Conservation (phyloP, 129 eudicot genomes). For the Tagetes erecta region DNA sequence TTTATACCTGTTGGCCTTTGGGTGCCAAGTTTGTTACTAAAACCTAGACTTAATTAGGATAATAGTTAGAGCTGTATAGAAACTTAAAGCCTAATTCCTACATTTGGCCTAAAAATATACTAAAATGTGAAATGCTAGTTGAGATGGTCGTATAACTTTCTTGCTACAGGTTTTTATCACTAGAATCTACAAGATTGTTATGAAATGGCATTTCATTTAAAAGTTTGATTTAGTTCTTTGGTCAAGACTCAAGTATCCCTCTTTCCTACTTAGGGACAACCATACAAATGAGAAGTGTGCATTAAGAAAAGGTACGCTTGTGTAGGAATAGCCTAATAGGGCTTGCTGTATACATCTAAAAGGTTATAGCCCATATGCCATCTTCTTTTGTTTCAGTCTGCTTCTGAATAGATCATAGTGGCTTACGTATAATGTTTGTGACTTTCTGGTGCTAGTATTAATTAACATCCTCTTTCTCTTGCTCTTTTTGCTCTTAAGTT, state of each 20-base stretch:
- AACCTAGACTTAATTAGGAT: neutral
- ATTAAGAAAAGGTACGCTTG: conserved; percentile 7
- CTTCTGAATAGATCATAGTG: neutral
- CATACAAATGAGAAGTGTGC: conserved; percentile 8
- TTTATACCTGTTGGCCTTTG: conserved; percentile 1
- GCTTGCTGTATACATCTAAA: conserved; percentile 4
- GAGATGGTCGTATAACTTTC: neutral
- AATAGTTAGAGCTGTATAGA: conserved; percentile 2
- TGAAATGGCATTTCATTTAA: neutral
- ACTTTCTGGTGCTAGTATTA: conserved; percentile 5
- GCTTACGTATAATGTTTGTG: conserved; percentile 9
- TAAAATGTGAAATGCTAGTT: neutral
- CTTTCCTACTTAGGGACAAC: neutral
- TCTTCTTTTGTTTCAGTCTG: neutral
- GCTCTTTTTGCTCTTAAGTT: conserved; percentile 11
- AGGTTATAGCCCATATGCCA: neutral
- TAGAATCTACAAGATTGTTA: neutral
- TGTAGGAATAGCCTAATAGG: neutral
- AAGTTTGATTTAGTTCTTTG: neutral
- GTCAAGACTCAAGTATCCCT: neutral
- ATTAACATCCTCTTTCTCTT: conserved; percentile 3
- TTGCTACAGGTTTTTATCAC: neutral
- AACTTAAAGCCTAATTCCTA: neutral
- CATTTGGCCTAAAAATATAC: neutral
- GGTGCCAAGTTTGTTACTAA: neutral